Evolutionary conservation across 371 early-diverging fungal species (phyloP).

Genomic region (Haplosporangium sp.): DNA sequence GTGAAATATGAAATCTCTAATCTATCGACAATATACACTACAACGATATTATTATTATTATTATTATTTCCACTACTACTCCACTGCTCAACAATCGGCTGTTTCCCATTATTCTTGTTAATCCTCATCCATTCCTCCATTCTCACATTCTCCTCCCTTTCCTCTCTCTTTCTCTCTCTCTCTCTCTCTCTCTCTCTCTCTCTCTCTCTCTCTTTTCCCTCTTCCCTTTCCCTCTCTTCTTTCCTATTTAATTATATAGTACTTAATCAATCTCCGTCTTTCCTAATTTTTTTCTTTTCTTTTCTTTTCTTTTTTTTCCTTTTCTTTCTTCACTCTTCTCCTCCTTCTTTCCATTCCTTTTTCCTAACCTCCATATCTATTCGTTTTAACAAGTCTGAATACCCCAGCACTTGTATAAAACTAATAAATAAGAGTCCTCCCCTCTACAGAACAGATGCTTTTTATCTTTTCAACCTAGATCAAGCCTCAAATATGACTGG

Average conservation of each 20-base stretch:
- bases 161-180: background rate
- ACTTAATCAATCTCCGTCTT: background rate
- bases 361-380: background rate
- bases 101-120: background rate
- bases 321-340: background rate
- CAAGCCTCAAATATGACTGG: slow-evolving; percentile 35
- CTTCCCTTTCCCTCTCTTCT: background rate
- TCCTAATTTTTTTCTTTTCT: slow-evolving; percentile 1
- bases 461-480: background rate
- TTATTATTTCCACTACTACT: background rate
- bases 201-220: background rate
- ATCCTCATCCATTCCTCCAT: background rate
- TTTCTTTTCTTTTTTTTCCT: background rate
- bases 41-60: background rate
- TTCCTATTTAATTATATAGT: too few species aligned
- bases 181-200: background rate
- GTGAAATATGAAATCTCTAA: too few species aligned
- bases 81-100: background rate
- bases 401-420: too few species aligned
- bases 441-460: background rate
- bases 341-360: background rate
- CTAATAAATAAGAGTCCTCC: background rate
- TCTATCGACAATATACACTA: too few species aligned
- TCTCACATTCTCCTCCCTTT: background rate
- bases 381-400: background rate